Percentiles rank a stretch among this genome's conserved stretches.
These are phyloP conservation scores for Xerocomellus intermedius DNA, from an alignment of 768 basidiomycete species.

Conservation along the genomic window DNA sequence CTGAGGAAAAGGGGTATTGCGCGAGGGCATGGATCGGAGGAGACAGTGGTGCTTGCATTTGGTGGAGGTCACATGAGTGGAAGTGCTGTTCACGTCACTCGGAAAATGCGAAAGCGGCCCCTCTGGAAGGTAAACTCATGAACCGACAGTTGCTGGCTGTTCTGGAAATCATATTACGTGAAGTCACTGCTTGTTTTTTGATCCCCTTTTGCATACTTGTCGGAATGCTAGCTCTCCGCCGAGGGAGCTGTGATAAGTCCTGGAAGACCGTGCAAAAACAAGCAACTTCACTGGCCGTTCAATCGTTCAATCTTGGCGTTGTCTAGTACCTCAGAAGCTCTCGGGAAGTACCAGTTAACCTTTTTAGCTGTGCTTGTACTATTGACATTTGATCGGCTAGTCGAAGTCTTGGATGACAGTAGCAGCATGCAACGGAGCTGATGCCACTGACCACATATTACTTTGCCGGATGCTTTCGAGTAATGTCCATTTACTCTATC, in stretches of 20 bases:
- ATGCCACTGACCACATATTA: background rate
- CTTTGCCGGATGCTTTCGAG: constrained; percentile 19
- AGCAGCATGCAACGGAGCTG: constrained; percentile 9
- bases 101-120: constrained; percentile 81
- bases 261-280: constrained; percentile 5
- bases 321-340: constrained; percentile 10
- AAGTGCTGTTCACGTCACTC: constrained; percentile 83
- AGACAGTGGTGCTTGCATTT: constrained; percentile 91
- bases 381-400: constrained; percentile 22
- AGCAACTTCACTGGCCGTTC: background rate
- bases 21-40: constrained; percentile 70
- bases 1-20: constrained; percentile 75
- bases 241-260: background rate
- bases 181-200: constrained; percentile 21
- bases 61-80: constrained; percentile 65
- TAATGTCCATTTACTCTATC: constrained; percentile 18
- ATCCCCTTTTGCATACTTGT: constrained; percentile 22
- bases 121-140: constrained; percentile 82
- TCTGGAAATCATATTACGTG: constrained; percentile 30
- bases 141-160: constrained; percentile 29
- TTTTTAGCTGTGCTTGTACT: constrained; percentile 28
- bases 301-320: background rate
- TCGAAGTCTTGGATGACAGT: constrained; percentile 4
- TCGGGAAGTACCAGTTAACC: constrained; percentile 28
- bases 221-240: constrained; percentile 7